Percentiles rank a stretch among this genome's conserved stretches.
Evolutionary conservation across 306 rosid genomes (phyloP).

Genomic region (Quercus variabilis): DNA sequence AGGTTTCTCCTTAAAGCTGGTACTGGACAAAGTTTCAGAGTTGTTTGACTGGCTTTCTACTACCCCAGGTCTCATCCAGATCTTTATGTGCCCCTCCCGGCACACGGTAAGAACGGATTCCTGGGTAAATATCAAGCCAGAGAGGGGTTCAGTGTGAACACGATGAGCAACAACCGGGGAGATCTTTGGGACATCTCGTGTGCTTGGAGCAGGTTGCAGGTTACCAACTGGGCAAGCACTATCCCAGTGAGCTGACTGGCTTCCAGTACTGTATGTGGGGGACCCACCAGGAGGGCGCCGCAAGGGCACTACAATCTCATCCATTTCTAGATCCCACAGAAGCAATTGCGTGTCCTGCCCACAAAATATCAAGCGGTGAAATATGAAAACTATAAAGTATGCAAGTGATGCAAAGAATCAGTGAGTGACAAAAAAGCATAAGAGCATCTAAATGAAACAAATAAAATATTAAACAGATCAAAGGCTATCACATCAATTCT

Average conservation of each 20-base stretch:
- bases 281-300: conserved; percentile 94
- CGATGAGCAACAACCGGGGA: conserved; percentile 85
- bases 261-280: conserved; percentile 85
- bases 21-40: conserved; percentile 43
- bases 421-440: background rate
- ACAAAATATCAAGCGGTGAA: background rate
- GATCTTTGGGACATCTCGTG: conserved; percentile 82
- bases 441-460: background rate
- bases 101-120: conserved; percentile 87
- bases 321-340: conserved; percentile 89
- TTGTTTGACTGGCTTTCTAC: conserved; percentile 59
- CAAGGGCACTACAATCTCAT: conserved; percentile 86
- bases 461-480: background rate
- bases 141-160: conserved; percentile 90
- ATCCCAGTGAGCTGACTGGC: conserved; percentile 97
- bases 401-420: background rate
- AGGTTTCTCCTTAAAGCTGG: conserved; percentile 69
- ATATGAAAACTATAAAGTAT: conserved; percentile 9
- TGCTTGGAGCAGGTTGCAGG: conserved; percentile 90
- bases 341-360: conserved; percentile 92
- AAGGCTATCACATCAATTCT: background rate
- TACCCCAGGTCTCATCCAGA: conserved; percentile 78
- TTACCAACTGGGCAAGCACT: conserved; percentile 68
- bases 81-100: conserved; percentile 89
- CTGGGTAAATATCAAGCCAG: conserved; percentile 74